Conservation (phyloP, 2,329 filamentous ascomycete genomes). For the Monilinia fructigena region DNA sequence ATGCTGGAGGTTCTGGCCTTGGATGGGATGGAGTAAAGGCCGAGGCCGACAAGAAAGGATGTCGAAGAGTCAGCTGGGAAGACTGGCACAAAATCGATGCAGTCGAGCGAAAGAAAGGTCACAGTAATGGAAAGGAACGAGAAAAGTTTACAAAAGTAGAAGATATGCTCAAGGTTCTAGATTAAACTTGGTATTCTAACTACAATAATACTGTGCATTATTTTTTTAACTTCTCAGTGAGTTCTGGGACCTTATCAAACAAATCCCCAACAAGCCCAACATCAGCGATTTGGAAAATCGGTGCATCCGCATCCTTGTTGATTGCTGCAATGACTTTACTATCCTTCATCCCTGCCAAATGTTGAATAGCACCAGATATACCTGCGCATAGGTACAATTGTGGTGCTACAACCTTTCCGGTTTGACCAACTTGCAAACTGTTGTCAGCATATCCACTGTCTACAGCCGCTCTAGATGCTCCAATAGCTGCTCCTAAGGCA, state of each 20-base stretch:
- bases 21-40: constrained; percentile 77
- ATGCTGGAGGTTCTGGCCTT: constrained; percentile 43
- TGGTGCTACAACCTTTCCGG: constrained; percentile 96
- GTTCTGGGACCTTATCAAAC: constrained; percentile 91
- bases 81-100: constrained; percentile 85
- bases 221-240: constrained; percentile 87
- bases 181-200: constrained; percentile 37
- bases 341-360: constrained; percentile 99
- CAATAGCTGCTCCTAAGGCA: constrained; percentile 89
- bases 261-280: constrained; percentile 93
- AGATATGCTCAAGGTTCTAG: constrained; percentile 57
- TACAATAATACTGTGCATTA: constrained; percentile 34
- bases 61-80: constrained; percentile 71
- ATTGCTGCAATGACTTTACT: constrained; percentile 99
- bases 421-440: constrained; percentile 96
- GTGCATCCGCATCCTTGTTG: constrained; percentile 96
- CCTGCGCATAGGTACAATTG: constrained; percentile 93
- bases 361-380: constrained; percentile 96
- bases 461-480: constrained; percentile 90
- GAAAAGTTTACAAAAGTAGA: constrained; percentile 63
- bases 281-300: constrained; percentile 97
- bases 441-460: constrained; percentile 98
- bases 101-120: constrained; percentile 69
- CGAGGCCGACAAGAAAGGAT: constrained; percentile 55
- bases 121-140: constrained; percentile 68